phyloP scores from a whole-genome alignment of 2,329 filamentous ascomycete genomes.

The Penicillium sp. region DNA sequence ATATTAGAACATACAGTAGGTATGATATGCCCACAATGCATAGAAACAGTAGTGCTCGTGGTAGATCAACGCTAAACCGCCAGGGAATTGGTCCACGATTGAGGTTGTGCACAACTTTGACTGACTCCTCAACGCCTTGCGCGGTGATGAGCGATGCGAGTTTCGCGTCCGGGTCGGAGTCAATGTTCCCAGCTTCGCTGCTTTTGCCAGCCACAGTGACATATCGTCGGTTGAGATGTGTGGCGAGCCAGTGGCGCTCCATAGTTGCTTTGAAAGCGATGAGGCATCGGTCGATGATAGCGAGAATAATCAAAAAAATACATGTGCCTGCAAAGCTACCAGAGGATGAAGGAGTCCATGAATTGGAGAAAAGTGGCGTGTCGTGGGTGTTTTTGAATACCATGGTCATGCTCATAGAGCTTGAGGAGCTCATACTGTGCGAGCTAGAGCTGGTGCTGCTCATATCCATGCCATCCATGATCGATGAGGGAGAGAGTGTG shows the following conservation, averaged over 20 bases:
- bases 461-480: constrained; percentile 14
- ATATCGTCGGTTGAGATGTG: constrained; percentile 72
- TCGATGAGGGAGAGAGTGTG: not conserved
- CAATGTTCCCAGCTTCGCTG: constrained; percentile 58
- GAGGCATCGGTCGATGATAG: constrained; percentile 65
- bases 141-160: constrained; percentile 64
- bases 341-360: constrained; percentile 69
- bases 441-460: not conserved
- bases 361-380: constrained; percentile 64
- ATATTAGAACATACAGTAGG: constrained; percentile 66
- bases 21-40: constrained; percentile 76
- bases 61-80: constrained; percentile 75
- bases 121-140: constrained; percentile 77
- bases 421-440: not conserved
- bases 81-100: constrained; percentile 62
- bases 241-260: constrained; percentile 65
- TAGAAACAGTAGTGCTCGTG: constrained; percentile 68
- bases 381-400: constrained; percentile 55
- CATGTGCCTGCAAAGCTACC: constrained; percentile 84
- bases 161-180: constrained; percentile 61
- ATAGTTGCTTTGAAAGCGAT: constrained; percentile 64
- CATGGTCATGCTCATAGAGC: constrained; percentile 35
- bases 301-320: constrained; percentile 82
- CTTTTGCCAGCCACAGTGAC: constrained; percentile 67
- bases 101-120: constrained; percentile 66